Evolutionary conservation across 768 basidiomycete species (phyloP), one percentile per base, ranked within the genome.

Genomic region (Trametes sanguinea): DNA sequence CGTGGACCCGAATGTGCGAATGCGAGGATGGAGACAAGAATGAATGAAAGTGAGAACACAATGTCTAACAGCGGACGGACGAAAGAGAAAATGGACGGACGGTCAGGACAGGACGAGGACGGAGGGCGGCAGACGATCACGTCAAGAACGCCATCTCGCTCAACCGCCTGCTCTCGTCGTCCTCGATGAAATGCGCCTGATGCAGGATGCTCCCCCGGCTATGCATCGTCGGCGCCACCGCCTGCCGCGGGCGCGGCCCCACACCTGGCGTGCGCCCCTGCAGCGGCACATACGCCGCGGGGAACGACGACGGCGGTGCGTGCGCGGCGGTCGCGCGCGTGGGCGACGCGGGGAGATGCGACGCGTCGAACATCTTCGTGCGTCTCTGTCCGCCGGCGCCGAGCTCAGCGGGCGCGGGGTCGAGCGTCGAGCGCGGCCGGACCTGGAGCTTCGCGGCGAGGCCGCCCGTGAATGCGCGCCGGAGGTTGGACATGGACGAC

Each of bases 91-190:
- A 22, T 22, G 22, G 22, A 22, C 22, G 22, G 22, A 22, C 22
- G 22, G 22, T 22, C 22, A 22, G 22, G 22, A 22, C 22, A 22
- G 22, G 22, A 22, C 22, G 22, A 22, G 22, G 22, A 22, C 22
- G 22, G 22, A 22, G 22, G 22, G 22, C 22, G 22, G 22, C 22
- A 22, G 22, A 22, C 22, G 22, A 22, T 22, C 57, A 63, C n/a
- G 40, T 47, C 22, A 72, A 62, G 61, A 90, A 92, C 56, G 88
- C 88, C 68, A 89, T 70, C 76, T 92, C 89, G 46, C 85, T 85
- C 78, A 90, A 75, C 72, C 87, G 76, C 73, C 88, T 76, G 64
- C 78, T 81, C 77, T 92, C 89, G 10, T 84, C 86, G 63, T 92
- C 88, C 69, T 82, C 76, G 43, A 91, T 89, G 43, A 72, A 74